phyloP scores from a whole-genome alignment of 2,329 filamentous ascomycete species.

The Aspergillus piperis region DNA sequence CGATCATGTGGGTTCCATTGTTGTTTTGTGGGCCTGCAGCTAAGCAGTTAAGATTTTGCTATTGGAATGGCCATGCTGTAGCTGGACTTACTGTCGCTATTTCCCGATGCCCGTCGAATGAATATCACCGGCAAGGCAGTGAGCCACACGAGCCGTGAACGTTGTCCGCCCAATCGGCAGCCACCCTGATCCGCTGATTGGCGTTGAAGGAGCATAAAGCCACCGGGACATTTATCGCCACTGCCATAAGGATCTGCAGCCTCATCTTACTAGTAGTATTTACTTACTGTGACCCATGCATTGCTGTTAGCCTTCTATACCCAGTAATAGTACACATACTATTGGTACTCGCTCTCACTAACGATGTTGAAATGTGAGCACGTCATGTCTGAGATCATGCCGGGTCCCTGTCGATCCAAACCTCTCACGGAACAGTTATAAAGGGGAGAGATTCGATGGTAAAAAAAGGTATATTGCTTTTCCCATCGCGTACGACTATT shows the following conservation, averaged over 20 bases:
- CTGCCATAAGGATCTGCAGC: constrained; percentile 14
- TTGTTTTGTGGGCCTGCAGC: not conserved
- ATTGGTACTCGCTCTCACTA: not conserved
- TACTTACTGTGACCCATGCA: not conserved
- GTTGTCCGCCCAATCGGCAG: not conserved
- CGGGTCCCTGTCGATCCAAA: not conserved
- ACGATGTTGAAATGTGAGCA: not conserved
- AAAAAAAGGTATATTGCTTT: not conserved
- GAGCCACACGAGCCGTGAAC: not conserved
- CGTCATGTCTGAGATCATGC: not conserved
- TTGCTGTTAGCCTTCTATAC: not conserved
- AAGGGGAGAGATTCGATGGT: not conserved
- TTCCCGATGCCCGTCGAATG: not conserved
- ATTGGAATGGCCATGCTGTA: not conserved
- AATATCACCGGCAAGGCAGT: constrained; percentile 2
- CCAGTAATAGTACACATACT: not conserved
- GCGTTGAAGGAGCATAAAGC: not conserved
- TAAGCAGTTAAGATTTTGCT: not conserved
- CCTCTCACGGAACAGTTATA: not conserved
- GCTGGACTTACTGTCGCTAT: not conserved
- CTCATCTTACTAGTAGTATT: constrained; percentile 3
- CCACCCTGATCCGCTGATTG: constrained; percentile 1
- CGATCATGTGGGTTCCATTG: not conserved
- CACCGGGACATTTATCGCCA: constrained; percentile 4
- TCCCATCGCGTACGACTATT: not conserved